These are phyloP conservation scores for Parsonsia alboflavescens DNA, from an alignment of 257 asterid species.

Conservation along the genomic window DNA sequence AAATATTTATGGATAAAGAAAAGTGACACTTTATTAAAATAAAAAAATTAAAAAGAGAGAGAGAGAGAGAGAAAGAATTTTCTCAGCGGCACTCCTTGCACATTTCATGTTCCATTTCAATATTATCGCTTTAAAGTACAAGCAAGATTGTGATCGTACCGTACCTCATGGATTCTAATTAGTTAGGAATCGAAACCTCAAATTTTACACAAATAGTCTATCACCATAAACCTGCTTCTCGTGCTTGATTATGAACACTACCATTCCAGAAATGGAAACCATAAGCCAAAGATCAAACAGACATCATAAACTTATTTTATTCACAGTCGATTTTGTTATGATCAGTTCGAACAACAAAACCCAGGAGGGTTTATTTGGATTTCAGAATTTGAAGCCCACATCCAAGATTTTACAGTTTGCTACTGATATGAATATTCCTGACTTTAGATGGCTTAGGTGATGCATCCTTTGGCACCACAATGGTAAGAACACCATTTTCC, in stretches of 20 bases:
- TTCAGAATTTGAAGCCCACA: not conserved
- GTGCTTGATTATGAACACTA: not conserved
- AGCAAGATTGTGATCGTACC: too few species aligned
- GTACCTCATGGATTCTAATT: too few species aligned
- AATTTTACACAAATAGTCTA: too few species aligned
- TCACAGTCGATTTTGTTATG: not conserved
- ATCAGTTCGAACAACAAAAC: not conserved
- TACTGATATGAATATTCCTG: slow-evolving; percentile 53
- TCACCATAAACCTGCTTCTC: too few species aligned
- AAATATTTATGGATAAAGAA: too few species aligned
- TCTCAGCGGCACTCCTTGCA: too few species aligned
- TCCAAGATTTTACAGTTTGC: slow-evolving; percentile 41
- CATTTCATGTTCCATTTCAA: too few species aligned
- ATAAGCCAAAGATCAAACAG: not conserved
- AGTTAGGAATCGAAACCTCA: too few species aligned
- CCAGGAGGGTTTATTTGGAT: not conserved
- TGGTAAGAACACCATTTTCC: slow-evolving; percentile 75
- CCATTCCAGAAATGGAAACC: not conserved
- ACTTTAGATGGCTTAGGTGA: slow-evolving; percentile 50
- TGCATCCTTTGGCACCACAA: slow-evolving; percentile 68
- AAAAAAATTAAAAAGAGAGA: too few species aligned
- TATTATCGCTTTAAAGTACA: too few species aligned
- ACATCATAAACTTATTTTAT: not conserved
- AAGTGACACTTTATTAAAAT: too few species aligned
- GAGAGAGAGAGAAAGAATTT: too few species aligned